Base-by-base conservation (phyloP, 139 green algal genomes). In the Mychonastes homosphaera region DNA sequence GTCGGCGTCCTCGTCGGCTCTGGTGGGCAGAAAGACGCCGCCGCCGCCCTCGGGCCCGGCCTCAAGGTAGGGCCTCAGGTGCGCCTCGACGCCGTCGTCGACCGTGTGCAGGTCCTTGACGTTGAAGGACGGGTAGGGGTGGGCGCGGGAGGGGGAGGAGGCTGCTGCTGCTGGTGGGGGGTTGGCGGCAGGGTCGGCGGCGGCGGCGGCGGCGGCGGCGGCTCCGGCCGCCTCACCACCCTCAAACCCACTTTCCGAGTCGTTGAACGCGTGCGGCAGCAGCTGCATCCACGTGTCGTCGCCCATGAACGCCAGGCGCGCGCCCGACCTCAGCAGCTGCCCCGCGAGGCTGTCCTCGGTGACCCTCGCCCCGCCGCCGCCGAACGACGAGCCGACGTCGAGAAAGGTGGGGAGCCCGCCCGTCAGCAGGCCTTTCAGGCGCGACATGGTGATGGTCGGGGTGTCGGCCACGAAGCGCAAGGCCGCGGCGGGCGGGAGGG, bases 41-140 rank as follows among this genome's bases (percentile, higher is more conserved):
- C n/a, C n/a, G n/a, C n/a, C n/a, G n/a, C n/a, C n/a, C n/a, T n/a
- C n/a, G n/a, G n/a, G n/a, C n/a, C n/a, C n/a, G n/a, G n/a, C n/a
- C n/a, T n/a, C n/a, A 1, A 59, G 35, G 53, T 59, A 59, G 18
- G 53, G 53, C 21, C 46, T 21, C 12, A 52, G 6, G 27, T 66
- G 64, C 38, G 62, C 49, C 27, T 28, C n/a, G 27, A 97, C 81
- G 32, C 88, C 90, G 19, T 96, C 68, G 53, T 97, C 90, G 28
- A 97, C 91, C 6, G 86, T 95, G 74, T 97, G 72, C 45, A 98
- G 71, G 76, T 98, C 91, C 16, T 82, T 68, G 3, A 98, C 84
- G 56, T 96, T 85, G 71, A 96, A 88, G 44, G 89, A 96, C 16
- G 90, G 86, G 63, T 80, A 97, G 23, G 90, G 75, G 30, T 73